phyloP scores from a whole-genome alignment of 495 filamentous ascomycete genomes.

The Jackrogersella multiformis region DNA sequence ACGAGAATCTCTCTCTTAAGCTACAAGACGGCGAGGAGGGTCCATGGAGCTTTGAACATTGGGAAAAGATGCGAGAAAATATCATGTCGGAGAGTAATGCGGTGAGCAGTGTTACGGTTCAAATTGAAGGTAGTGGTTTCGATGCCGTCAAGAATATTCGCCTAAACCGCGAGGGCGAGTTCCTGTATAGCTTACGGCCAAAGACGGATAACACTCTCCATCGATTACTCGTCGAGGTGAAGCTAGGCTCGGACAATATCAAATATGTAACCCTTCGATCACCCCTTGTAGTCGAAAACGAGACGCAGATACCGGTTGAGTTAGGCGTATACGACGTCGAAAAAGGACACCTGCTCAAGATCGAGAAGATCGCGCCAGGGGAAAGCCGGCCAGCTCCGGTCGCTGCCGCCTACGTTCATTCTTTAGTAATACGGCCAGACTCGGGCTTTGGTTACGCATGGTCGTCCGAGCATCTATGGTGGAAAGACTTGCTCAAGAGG shows the following conservation, averaged over 20 bases:
- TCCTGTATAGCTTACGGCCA: constrained; percentile 83
- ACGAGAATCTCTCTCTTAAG: constrained; percentile 72
- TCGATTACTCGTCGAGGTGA: constrained; percentile 90
- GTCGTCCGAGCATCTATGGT: constrained; percentile 88
- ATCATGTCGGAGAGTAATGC: constrained; percentile 79
- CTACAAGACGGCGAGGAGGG: constrained; percentile 88
- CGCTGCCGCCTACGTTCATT: constrained; percentile 90
- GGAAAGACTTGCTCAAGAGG: constrained; percentile 86
- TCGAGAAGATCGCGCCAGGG: constrained; percentile 95
- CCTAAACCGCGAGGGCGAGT: constrained; percentile 92
- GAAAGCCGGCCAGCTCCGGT: constrained; percentile 92
- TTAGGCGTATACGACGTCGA: constrained; percentile 90
- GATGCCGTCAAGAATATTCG: constrained; percentile 87
- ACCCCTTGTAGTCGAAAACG: constrained; percentile 95
- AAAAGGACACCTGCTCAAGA: constrained; percentile 91
- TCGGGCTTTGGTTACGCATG: constrained; percentile 96
- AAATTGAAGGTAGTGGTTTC: constrained; percentile 92
- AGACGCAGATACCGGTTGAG: constrained; percentile 95
- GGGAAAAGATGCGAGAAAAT: constrained; percentile 91
- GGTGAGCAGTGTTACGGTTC: constrained; percentile 78
- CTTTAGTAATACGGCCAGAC: constrained; percentile 89
- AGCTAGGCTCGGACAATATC: constrained; percentile 88
- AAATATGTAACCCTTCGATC: constrained; percentile 98
- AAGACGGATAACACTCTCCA: constrained; percentile 82
- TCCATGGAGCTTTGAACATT: constrained; percentile 96